Conservation (phyloP, 2,329 filamentous ascomycete species). For the Leptographium wingfieldii region DNA sequence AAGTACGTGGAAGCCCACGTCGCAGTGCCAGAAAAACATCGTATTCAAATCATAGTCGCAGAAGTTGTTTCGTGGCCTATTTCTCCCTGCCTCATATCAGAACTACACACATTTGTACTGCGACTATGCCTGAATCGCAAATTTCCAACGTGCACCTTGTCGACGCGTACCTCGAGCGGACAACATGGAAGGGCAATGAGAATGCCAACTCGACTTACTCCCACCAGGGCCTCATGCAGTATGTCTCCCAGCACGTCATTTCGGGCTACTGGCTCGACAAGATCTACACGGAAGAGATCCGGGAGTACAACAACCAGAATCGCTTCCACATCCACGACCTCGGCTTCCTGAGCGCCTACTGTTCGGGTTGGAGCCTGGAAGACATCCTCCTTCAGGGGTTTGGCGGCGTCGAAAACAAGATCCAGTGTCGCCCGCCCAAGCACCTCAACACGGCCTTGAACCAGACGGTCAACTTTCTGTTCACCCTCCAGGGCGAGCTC, state of each 20-base stretch:
- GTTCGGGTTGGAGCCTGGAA: not conserved
- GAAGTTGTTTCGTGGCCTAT: not conserved
- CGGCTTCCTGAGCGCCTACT: not conserved
- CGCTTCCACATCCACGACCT: constrained; percentile 1
- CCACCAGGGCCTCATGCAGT: constrained; percentile 1
- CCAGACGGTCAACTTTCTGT: constrained; percentile 1
- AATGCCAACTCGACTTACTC: constrained; percentile 2
- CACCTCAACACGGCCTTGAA: not conserved
- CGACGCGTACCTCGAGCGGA: not conserved
- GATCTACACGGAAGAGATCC: not conserved
- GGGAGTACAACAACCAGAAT: not conserved
- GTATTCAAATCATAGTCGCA: not conserved
- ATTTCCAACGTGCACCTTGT: not conserved
- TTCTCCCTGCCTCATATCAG: not conserved
- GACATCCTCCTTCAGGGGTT: not conserved
- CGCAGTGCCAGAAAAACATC: not conserved
- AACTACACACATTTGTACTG: not conserved
- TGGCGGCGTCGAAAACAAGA: constrained; percentile 1
- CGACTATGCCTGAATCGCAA: not conserved
- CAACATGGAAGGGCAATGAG: not conserved
- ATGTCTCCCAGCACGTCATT: not conserved
- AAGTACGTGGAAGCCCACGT: not conserved
- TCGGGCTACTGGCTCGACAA: not conserved
- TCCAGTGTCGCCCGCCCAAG: not conserved
- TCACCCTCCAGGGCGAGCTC: not conserved